Percentiles rank a stretch among this genome's conserved stretches.
These are phyloP conservation scores for Sporothrix brunneoviolacea DNA, from an alignment of 2,329 filamentous ascomycete species.

Conservation along the genomic window DNA sequence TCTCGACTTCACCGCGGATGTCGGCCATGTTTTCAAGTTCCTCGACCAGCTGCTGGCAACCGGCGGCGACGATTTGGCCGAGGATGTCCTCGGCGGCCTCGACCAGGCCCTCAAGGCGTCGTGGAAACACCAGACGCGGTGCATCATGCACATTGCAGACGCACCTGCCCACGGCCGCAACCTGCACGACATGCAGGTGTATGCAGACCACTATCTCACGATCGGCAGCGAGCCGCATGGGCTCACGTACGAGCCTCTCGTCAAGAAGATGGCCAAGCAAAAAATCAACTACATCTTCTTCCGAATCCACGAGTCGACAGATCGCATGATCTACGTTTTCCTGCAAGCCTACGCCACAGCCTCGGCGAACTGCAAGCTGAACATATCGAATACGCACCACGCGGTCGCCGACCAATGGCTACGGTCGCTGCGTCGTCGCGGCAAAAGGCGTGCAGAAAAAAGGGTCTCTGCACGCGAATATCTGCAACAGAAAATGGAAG, in stretches of 20 bases:
- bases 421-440: too few species aligned
- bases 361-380: constrained; percentile 21
- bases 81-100: constrained; percentile 32
- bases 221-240: constrained; percentile 26
- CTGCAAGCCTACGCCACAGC: constrained; percentile 20
- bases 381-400: constrained; percentile 21
- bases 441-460: not conserved
- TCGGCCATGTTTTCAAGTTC: constrained; percentile 21
- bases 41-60: constrained; percentile 20
- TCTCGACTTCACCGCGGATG: constrained; percentile 26
- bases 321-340: constrained; percentile 25
- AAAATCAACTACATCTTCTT: constrained; percentile 29
- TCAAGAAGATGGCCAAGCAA: constrained; percentile 21
- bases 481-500: not conserved
- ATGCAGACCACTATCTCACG: constrained; percentile 19
- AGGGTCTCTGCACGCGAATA: not conserved
- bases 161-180: constrained; percentile 25
- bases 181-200: constrained; percentile 19
- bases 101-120: constrained; percentile 25
- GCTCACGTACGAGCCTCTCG: constrained; percentile 21
- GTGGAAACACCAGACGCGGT: constrained; percentile 29
- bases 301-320: constrained; percentile 24
- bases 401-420: too few species aligned
- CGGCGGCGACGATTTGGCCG: constrained; percentile 28
- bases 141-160: constrained; percentile 29